Conservation (phyloP, 768 basidiomycete species). For the Tylopilus rubrobrunneus region DNA sequence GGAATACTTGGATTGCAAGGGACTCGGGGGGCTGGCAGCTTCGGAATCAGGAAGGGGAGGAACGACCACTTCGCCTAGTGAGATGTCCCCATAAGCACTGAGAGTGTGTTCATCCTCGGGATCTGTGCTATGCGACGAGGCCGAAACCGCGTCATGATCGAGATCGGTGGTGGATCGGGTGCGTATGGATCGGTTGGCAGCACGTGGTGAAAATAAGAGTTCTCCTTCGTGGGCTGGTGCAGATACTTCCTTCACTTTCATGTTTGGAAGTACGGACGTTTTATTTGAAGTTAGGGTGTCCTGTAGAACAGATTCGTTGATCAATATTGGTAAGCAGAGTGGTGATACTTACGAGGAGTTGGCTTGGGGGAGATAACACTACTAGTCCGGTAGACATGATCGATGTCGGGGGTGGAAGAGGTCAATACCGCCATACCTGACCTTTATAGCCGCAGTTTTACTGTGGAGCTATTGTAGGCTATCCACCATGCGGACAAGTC, state of each 20-base stretch:
- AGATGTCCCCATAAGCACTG: conserved; percentile 44
- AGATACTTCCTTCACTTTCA: neutral
- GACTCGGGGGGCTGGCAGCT: neutral
- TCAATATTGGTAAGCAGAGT: neutral
- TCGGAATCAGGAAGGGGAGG: conserved; percentile 22
- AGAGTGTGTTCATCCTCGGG: conserved; percentile 38
- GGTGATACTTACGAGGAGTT: conserved; percentile 7
- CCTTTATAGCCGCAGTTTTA: conserved; percentile 11
- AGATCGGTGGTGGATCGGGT: neutral
- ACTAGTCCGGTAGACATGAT: conserved; percentile 8
- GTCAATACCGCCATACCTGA: neutral
- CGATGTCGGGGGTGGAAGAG: neutral
- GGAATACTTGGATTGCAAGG: conserved; percentile 2
- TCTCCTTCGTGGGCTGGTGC: neutral
- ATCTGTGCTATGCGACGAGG: neutral
- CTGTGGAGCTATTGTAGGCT: conserved; percentile 8
- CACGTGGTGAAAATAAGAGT: neutral
- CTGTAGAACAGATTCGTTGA: conserved; percentile 1
- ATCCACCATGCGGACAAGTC: conserved; percentile 7
- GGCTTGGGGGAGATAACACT: neutral
- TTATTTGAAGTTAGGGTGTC: conserved; percentile 4
- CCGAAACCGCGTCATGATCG: neutral
- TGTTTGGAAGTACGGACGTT: neutral
- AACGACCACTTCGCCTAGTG: conserved; percentile 35
- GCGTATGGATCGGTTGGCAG: neutral